Conservation (phyloP, 1,284 basidiomycete species). For the Abortiporus biennis region DNA sequence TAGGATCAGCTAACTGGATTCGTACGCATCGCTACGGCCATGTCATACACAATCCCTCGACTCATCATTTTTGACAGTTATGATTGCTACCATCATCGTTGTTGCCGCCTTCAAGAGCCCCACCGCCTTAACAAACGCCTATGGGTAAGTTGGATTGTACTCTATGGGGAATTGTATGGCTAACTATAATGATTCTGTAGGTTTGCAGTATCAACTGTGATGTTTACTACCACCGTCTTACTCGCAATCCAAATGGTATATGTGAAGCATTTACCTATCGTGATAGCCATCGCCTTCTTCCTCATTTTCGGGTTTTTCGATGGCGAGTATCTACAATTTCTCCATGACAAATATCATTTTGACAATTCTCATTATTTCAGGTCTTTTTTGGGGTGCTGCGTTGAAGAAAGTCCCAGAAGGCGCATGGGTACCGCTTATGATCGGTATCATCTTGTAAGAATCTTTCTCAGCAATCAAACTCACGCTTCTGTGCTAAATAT, state of each 20-base stretch:
- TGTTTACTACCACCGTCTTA: constrained; percentile 54
- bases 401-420: constrained; percentile 56
- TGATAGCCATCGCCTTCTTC: constrained; percentile 44
- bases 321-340: constrained; percentile 18
- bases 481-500: neutral
- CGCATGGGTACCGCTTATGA: constrained; percentile 58
- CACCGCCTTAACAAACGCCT: constrained; percentile 45
- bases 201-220: constrained; percentile 59
- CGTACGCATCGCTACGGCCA: constrained; percentile 18
- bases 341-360: neutral
- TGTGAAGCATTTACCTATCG: constrained; percentile 43
- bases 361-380: constrained; percentile 20
- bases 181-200: constrained; percentile 11
- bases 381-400: constrained; percentile 56
- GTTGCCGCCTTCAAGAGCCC: constrained; percentile 53
- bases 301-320: constrained; percentile 58
- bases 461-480: too few species aligned
- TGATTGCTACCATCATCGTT: constrained; percentile 49
- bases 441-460: constrained; percentile 44
- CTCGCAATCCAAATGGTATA: constrained; percentile 52
- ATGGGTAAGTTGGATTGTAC: constrained; percentile 27
- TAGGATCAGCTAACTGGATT: constrained; percentile 53
- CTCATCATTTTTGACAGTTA: constrained; percentile 24
- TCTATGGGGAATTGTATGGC: constrained; percentile 12
- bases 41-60: neutral